Conservation (phyloP, 345 rosid species). For the Eucalyptus microcorys region DNA sequence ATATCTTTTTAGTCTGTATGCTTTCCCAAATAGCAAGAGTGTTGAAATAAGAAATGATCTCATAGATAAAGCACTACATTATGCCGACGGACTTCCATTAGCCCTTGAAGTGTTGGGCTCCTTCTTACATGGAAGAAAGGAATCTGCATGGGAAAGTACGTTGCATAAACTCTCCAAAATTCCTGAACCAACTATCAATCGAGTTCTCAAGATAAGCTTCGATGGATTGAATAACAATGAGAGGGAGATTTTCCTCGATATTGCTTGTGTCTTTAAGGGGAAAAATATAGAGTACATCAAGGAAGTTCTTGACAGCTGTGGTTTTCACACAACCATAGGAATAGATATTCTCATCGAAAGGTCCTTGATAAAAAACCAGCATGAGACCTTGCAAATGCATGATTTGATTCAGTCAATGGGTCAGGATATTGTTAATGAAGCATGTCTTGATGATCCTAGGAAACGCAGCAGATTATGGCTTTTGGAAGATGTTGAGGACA, state of each 20-base stretch:
- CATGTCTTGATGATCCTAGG: rapidly evolving
- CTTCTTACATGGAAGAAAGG: background rate
- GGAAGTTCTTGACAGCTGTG: background rate
- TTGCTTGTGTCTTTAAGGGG: background rate
- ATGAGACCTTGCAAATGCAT: background rate
- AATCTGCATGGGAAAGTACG: background rate
- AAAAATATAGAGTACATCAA: rapidly evolving
- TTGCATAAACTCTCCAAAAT: background rate
- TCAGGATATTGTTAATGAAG: rapidly evolving
- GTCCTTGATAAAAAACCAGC: background rate
- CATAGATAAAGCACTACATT: background rate
- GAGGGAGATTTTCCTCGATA: background rate
- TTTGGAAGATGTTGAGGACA: background rate
- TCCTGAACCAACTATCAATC: rapidly evolving
- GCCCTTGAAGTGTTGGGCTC: background rate
- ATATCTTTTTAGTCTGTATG: rapidly evolving
- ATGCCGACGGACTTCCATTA: rapidly evolving
- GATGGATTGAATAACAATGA: rapidly evolving
- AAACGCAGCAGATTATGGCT: background rate
- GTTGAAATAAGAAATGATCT: background rate
- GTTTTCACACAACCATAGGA: rapidly evolving
- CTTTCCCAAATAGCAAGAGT: background rate
- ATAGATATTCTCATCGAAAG: background rate
- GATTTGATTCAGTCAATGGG: background rate
- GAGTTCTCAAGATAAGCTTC: background rate